Evolutionary conservation across 805 yeast species (phyloP).

Genomic region (Nakazawaea ambrosiae): DNA sequence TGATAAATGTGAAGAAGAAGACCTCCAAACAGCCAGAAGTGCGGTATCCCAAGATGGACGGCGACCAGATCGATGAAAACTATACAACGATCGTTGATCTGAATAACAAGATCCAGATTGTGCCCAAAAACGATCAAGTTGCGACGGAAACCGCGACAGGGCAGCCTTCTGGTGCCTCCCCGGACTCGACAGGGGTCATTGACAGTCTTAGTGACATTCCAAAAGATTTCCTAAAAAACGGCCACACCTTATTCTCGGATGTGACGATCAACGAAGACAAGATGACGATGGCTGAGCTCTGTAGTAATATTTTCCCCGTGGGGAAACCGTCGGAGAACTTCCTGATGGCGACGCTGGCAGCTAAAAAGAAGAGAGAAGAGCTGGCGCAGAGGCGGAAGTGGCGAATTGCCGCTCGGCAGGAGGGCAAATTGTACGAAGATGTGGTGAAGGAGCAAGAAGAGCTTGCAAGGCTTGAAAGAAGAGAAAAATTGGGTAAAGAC

Average conservation of each 20-base stretch:
- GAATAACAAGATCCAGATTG: not conserved
- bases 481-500: not conserved
- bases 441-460: slow-evolving; percentile 20
- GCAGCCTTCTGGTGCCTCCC: too few species aligned
- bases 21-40: too few species aligned
- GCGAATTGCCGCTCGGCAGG: slow-evolving; percentile 35
- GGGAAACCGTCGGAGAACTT: slow-evolving; percentile 59
- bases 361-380: slow-evolving; percentile 24
- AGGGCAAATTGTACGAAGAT: slow-evolving; percentile 20
- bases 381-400: slow-evolving; percentile 27
- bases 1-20: too few species aligned
- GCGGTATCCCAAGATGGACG: too few species aligned
- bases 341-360: slow-evolving; percentile 48
- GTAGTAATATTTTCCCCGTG: slow-evolving; percentile 60
- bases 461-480: slow-evolving; percentile 11
- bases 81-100: not conserved
- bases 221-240: slow-evolving; percentile 27
- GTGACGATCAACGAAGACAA: slow-evolving; percentile 43
- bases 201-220: slow-evolving; percentile 27
- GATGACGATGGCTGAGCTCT: slow-evolving; percentile 63
- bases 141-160: too few species aligned
- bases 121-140: not conserved
- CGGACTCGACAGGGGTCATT: too few species aligned
- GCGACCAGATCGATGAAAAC: not conserved
- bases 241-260: slow-evolving; percentile 32